Evolutionary conservation across 148 eudicot genomes (phyloP).

Genomic region (Rhododendron henanense): DNA sequence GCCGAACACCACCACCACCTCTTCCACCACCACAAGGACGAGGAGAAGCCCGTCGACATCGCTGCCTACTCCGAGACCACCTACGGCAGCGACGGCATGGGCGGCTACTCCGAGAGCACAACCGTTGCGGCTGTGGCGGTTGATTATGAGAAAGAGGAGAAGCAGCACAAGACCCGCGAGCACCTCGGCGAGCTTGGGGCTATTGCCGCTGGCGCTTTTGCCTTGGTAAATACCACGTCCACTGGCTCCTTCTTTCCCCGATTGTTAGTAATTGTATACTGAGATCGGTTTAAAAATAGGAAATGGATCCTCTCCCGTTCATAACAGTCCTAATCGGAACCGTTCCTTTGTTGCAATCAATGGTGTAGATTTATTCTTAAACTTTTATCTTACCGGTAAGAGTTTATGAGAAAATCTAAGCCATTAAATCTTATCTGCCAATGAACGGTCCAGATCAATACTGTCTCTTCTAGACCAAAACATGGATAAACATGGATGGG

Average conservation of each 20-base stretch:
- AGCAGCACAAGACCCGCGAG: slow-evolving; percentile 34
- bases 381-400: not conserved
- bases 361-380: not conserved
- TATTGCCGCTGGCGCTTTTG: slow-evolving; percentile 43
- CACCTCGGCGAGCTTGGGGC: slow-evolving; percentile 34
- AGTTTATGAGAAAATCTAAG: not conserved
- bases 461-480: too few relatives aligned
- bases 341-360: not conserved
- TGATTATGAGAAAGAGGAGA: slow-evolving; percentile 32
- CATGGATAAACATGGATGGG: not conserved
- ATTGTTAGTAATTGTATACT: not conserved
- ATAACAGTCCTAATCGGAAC: not conserved
- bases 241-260: too few relatives aligned
- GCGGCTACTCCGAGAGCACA: not conserved
- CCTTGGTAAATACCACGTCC: slow-evolving; percentile 27
- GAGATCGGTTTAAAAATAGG: not conserved
- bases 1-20: slow-evolving; percentile 1
- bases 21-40: not conserved
- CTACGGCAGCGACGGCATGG: not conserved
- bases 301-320: not conserved
- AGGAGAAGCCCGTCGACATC: not conserved
- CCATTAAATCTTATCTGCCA: not conserved
- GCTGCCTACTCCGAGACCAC: not conserved
- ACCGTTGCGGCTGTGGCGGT: not conserved
- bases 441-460: not conserved